Percentiles rank a stretch among this genome's conserved stretches.
These are phyloP conservation scores for Aspergillus sclerotialis DNA, from an alignment of 2,329 filamentous ascomycete genomes.

Conservation along the genomic window DNA sequence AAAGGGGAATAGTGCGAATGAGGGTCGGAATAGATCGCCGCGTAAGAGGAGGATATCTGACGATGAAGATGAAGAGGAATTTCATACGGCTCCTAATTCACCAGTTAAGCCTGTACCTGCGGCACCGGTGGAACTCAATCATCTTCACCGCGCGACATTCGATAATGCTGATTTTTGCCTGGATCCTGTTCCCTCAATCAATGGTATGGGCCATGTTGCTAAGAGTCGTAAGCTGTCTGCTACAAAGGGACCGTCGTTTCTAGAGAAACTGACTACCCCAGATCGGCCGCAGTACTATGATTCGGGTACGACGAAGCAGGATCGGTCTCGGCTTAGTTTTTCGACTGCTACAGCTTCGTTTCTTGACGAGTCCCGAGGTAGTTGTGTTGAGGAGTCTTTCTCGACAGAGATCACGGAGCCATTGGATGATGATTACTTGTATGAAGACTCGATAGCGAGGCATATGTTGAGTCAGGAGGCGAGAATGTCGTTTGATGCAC, in stretches of 20 bases:
- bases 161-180: background rate
- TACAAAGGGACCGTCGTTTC: slow-evolving; percentile 7
- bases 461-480: slow-evolving; percentile 14
- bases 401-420: slow-evolving; percentile 22
- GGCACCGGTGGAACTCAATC: background rate
- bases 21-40: slow-evolving; percentile 3
- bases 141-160: background rate
- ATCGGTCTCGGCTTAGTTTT: slow-evolving; percentile 15
- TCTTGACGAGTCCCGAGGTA: slow-evolving; percentile 9
- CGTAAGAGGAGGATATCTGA: slow-evolving; percentile 10
- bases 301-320: slow-evolving; percentile 6
- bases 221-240: slow-evolving; percentile 3
- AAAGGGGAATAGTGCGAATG: slow-evolving; percentile 4
- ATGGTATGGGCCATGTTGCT: slow-evolving; percentile 1
- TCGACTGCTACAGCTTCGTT: slow-evolving; percentile 13
- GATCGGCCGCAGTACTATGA: slow-evolving; percentile 12
- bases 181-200: background rate
- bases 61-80: slow-evolving; percentile 18
- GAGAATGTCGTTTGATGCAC: slow-evolving; percentile 6
- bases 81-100: slow-evolving; percentile 25
- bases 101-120: slow-evolving; percentile 12
- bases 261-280: slow-evolving; percentile 13
- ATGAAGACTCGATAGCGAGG: slow-evolving; percentile 19
- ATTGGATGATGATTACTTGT: slow-evolving; percentile 16
- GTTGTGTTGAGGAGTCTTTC: slow-evolving; percentile 18